Conservation (phyloP, 2,329 filamentous ascomycete species). For the Chrysoporthe cubensis region DNA sequence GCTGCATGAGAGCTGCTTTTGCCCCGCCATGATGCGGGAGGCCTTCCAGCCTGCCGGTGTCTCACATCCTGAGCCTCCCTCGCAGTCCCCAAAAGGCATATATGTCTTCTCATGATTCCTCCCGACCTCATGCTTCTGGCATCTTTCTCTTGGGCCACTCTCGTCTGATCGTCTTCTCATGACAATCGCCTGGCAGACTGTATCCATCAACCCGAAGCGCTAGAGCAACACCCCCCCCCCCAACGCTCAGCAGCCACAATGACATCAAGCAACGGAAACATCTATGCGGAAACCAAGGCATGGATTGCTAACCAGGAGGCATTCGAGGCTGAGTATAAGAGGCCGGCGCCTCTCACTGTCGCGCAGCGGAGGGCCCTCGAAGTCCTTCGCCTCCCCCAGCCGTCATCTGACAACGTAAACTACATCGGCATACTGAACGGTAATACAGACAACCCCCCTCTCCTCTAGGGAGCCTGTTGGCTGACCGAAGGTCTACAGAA, state of each 20-base stretch:
- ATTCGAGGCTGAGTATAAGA: constrained; percentile 36
- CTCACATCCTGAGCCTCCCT: not conserved
- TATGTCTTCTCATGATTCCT: not conserved
- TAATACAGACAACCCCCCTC: constrained; percentile 32
- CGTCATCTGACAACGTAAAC: constrained; percentile 35
- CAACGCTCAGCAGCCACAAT: constrained; percentile 3
- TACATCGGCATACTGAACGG: constrained; percentile 46
- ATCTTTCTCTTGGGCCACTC: too few species aligned
- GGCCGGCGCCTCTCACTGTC: constrained; percentile 43
- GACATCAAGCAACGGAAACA: constrained; percentile 26
- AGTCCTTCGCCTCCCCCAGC: constrained; percentile 35
- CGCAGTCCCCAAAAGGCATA: not conserved
- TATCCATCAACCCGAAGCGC: constrained; percentile 7
- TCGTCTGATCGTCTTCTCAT: too few species aligned
- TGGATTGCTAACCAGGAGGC: constrained; percentile 48
- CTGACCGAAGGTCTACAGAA: constrained; percentile 4
- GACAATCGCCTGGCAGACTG: too few species aligned
- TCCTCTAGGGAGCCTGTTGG: not conserved
- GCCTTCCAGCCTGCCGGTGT: constrained; percentile 1
- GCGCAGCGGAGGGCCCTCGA: constrained; percentile 46
- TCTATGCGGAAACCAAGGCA: constrained; percentile 42
- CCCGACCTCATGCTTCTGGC: too few species aligned
- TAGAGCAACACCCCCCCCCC: not conserved
- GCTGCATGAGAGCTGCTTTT: constrained; percentile 3
- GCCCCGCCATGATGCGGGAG: constrained; percentile 1